A percentile compares a stretch with the other conserved stretches of the same genome.
Conservation (phyloP, 2,329 filamentous ascomycete genomes). For the Xylariaceae sp. region DNA sequence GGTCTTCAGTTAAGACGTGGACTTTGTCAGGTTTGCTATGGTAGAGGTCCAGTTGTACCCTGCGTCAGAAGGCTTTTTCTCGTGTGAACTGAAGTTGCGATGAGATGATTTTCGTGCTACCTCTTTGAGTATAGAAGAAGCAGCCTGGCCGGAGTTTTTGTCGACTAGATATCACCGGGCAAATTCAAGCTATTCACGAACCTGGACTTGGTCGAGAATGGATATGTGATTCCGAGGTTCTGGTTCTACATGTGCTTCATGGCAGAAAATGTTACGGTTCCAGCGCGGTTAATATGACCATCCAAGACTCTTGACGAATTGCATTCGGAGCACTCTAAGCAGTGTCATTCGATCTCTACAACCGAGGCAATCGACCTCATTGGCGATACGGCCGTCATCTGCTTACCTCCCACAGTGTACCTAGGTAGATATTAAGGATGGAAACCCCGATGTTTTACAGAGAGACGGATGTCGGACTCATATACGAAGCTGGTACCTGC, state of each 20-base stretch:
- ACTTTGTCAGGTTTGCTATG: background rate
- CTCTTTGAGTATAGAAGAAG: constrained; percentile 3
- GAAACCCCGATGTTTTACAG: background rate
- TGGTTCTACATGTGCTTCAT: background rate
- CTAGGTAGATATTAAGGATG: background rate
- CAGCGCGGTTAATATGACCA: background rate
- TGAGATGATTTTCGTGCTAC: background rate
- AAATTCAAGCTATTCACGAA: constrained; percentile 2
- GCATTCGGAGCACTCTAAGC: background rate
- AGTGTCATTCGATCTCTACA: background rate
- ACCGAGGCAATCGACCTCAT: background rate
- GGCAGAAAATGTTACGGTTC: background rate
- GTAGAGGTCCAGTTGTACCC: constrained; percentile 5
- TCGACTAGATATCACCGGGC: background rate
- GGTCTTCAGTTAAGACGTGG: background rate
- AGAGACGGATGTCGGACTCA: background rate
- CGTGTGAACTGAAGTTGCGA: background rate
- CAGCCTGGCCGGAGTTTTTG: constrained; percentile 3
- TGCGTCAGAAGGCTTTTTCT: background rate
- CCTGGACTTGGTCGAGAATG: background rate
- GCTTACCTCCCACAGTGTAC: background rate
- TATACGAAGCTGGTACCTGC: background rate
- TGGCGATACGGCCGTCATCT: background rate
- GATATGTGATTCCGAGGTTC: constrained; percentile 11
- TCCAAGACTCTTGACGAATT: background rate